Evolutionary conservation across 2,329 filamentous ascomycete species (phyloP), one percentile per base, ranked within the genome.

Genomic region (Diaporthe sp.): DNA sequence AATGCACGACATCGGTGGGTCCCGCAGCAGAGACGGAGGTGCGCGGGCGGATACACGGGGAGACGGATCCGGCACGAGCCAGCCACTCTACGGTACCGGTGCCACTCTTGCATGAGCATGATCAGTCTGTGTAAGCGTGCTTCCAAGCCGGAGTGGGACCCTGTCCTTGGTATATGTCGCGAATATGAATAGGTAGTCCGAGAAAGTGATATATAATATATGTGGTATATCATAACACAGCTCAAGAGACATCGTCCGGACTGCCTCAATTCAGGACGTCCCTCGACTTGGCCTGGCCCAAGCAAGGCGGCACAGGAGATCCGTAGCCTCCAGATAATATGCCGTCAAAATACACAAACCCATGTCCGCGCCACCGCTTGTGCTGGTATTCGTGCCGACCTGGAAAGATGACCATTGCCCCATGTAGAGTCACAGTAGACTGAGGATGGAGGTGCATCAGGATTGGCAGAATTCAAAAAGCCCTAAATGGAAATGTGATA

Each of bases 1-100:
- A 42, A 60, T 60, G 68, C 68, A 71, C 68, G 55, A 60, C 53
- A 71, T 60, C 51, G 53, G 68, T 47, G 55, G 68, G 42, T 58
- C 55, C 68, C 65, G 65, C 65, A 49, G 34, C 65, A 42, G 34
- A 70, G 47, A 42, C 49, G 49, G 65, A 70, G n/a, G 37, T n/a
- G 34, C 15, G 65, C 65, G 20, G 31, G 20, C 47, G 34, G 65
- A 34, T 31, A 42, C 31, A 55, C 65, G 22, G 34, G 34, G 34
- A 17, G 15, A 42, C 47, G 2, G 22, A 42, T 70, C 65, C 65
- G 49, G 47, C 34, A 53, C 31, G 28, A 61, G 37, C 44, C 55
- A 49, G 28, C 6, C 7, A 34, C 55, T 34, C 31, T 28, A n/a
- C 42, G 17, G 39, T 47, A 7, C 60, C 37, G 39, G 39, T 65